Evolutionary conservation across 2,329 filamentous ascomycete species (phyloP).

Genomic region (Pseudopyricularia cyperi): DNA sequence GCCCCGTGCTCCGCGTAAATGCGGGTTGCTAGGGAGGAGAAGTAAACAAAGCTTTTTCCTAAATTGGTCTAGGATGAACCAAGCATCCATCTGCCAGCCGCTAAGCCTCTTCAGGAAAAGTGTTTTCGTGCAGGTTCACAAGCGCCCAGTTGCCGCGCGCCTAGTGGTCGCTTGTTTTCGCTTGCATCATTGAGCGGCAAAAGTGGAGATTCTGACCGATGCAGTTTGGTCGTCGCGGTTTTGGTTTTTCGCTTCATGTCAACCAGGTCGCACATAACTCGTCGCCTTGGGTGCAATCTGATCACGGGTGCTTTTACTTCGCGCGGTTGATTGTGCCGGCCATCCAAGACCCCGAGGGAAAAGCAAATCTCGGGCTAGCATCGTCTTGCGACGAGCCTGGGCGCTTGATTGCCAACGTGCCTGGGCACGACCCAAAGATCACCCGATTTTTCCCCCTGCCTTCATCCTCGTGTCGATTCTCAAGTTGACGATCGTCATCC

Average conservation of each 20-base stretch:
- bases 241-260: neutral
- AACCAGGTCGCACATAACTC: neutral
- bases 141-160: neutral
- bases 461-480: neutral
- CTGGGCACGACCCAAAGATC: neutral
- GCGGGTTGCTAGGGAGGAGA: conserved; percentile 2
- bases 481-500: neutral
- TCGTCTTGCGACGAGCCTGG: neutral
- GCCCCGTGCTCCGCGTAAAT: neutral
- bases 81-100: neutral
- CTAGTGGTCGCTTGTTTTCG: neutral
- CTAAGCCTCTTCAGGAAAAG: neutral
- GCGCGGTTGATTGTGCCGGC: neutral
- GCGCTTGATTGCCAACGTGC: neutral
- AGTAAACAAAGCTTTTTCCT: conserved; percentile 2
- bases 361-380: neutral
- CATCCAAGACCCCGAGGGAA: neutral
- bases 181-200: neutral
- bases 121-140: neutral
- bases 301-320: neutral
- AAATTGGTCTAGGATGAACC: neutral
- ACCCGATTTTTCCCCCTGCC: neutral
- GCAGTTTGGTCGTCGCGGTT: neutral
- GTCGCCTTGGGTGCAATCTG: neutral
- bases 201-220: neutral